Percentiles rank a stretch among this genome's conserved stretches.
These are phyloP conservation scores for Dinochytrium kinnereticum DNA, from an alignment of 371 early-diverging fungal genomes.

Conservation along the genomic window DNA sequence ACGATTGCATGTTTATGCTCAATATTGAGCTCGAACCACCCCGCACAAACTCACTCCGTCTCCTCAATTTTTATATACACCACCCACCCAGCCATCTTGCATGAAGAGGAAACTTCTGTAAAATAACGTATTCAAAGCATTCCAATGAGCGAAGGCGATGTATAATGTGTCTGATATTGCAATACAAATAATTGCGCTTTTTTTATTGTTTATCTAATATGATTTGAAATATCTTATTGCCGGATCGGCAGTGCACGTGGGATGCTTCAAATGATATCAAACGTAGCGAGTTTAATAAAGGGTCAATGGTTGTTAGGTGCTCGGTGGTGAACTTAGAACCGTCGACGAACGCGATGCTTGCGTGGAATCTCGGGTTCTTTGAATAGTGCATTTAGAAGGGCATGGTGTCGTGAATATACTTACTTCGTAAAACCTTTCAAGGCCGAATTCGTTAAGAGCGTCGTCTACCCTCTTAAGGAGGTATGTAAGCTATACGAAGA, in stretches of 20 bases:
- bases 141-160: too few species aligned
- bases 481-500: conserved; percentile 19
- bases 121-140: too few species aligned
- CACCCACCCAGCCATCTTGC: too few species aligned
- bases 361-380: conserved; percentile 30
- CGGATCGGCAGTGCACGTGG: not conserved
- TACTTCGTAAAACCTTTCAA: conserved; percentile 38
- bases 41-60: too few species aligned
- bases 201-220: not conserved
- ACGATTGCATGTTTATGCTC: too few species aligned
- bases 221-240: not conserved
- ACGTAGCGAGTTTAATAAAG: not conserved
- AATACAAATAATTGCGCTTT: too few species aligned
- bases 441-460: conserved; percentile 20
- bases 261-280: not conserved
- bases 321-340: not conserved
- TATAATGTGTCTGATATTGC: too few species aligned
- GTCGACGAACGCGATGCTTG: conserved; percentile 20
- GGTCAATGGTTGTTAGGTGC: not conserved
- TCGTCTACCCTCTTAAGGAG: conserved; percentile 20
- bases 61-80: too few species aligned
- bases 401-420: not conserved
- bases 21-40: too few species aligned
- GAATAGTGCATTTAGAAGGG: too few species aligned
- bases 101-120: too few species aligned